phyloP scores from a whole-genome alignment of 1,139 yeast species.

The Pichia kudriavzevii region DNA sequence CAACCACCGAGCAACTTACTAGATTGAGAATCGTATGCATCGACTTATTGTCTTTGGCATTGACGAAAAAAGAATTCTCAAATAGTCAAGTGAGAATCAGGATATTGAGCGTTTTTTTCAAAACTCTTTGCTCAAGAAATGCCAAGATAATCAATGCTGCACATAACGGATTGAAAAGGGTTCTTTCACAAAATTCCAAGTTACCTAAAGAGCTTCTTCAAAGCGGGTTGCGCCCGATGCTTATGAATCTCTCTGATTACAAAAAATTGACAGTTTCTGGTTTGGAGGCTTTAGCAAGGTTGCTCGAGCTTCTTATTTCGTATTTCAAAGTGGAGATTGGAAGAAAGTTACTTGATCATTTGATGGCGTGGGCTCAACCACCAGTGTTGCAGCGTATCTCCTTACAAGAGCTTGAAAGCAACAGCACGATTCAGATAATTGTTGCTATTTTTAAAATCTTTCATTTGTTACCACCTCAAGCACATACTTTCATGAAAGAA shows the following conservation, averaged over 20 bases:
- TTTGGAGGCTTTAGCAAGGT: slow-evolving; percentile 80
- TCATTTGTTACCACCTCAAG: slow-evolving; percentile 86
- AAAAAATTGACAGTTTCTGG: slow-evolving; percentile 85
- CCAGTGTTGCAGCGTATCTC: slow-evolving; percentile 64
- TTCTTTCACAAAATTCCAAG: slow-evolving; percentile 77
- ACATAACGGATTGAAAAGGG: slow-evolving; percentile 76
- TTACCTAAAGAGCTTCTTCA: slow-evolving; percentile 90
- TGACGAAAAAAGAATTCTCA: slow-evolving; percentile 73
- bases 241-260: slow-evolving; percentile 91
- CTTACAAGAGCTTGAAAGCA: slow-evolving; percentile 66
- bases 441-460: slow-evolving; percentile 88
- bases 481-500: slow-evolving; percentile 86
- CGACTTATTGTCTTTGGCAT: slow-evolving; percentile 69
- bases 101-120: slow-evolving; percentile 89
- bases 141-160: slow-evolving; percentile 90
- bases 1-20: slow-evolving; percentile 80
- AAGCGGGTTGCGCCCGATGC: slow-evolving; percentile 89
- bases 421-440: slow-evolving; percentile 76
- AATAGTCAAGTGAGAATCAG: slow-evolving; percentile 72
- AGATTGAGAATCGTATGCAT: slow-evolving; percentile 88
- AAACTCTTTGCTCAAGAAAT: slow-evolving; percentile 81
- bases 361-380: slow-evolving; percentile 95
- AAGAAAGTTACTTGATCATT: slow-evolving; percentile 80
- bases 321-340: slow-evolving; percentile 97
- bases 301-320: slow-evolving; percentile 78